These are phyloP conservation scores for Backusella tuberculispora DNA, from an alignment of 192 early-diverging fungal species.

Conservation along the genomic window DNA sequence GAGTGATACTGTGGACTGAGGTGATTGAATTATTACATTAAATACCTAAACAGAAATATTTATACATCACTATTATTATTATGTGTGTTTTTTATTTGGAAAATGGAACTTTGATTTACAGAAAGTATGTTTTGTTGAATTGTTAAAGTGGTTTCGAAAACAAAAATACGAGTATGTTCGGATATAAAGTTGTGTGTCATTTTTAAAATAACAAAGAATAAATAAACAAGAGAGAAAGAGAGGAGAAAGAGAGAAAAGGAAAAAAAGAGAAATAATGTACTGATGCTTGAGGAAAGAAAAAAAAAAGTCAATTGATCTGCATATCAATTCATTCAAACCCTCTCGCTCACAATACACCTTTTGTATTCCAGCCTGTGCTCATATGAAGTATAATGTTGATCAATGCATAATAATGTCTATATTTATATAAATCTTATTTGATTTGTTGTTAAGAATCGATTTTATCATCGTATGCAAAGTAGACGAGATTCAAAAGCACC, in stretches of 20 bases:
- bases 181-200: background rate
- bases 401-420: background rate
- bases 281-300: too few species aligned
- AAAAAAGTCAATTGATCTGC: slow-evolving; percentile 21
- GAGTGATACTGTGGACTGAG: slow-evolving; percentile 31
- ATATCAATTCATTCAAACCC: background rate
- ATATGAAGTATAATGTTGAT: background rate
- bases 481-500: slow-evolving; percentile 17
- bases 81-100: background rate
- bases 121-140: slow-evolving; percentile 4
- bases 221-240: slow-evolving; percentile 1
- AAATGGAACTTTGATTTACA: background rate
- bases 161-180: slow-evolving; percentile 14
- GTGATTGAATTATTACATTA: slow-evolving; percentile 39
- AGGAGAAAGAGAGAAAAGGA: background rate
- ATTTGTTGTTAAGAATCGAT: background rate
- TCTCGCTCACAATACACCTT: background rate
- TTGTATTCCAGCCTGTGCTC: background rate
- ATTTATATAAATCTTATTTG: background rate
- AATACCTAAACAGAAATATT: slow-evolving; percentile 29
- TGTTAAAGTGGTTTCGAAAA: slow-evolving; percentile 32
- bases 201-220: background rate
- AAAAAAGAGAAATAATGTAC: background rate
- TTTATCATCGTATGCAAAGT: slow-evolving; percentile 13
- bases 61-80: background rate